Evolutionary conservation across 352 stramenopile species (phyloP).

Genomic region (Pythium periplocum): DNA sequence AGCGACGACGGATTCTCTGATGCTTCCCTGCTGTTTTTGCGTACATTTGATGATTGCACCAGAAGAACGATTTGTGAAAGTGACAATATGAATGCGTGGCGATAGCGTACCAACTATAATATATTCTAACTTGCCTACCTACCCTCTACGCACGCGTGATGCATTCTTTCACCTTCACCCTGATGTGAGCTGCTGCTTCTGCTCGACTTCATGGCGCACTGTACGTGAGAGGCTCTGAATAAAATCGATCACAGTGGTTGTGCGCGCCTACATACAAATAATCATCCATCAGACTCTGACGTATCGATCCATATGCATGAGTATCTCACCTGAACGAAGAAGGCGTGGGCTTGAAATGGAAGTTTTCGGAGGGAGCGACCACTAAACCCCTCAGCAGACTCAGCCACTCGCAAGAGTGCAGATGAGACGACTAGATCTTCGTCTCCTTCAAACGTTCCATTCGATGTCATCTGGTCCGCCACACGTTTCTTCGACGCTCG

Average conservation of each 20-base stretch:
- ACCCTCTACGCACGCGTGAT: too few relatives aligned
- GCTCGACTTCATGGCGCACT: not conserved
- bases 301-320: not conserved
- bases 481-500: slow-evolving; percentile 29
- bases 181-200: not conserved
- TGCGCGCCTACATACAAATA: not conserved
- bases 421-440: slow-evolving; percentile 23
- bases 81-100: too few relatives aligned
- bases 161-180: too few relatives aligned
- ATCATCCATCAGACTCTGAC: not conserved
- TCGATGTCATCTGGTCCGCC: slow-evolving; percentile 32
- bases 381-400: slow-evolving; percentile 59
- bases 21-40: not conserved
- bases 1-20: slow-evolving; percentile 14
- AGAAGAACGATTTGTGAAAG: too few relatives aligned
- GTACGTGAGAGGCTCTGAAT: not conserved
- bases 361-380: slow-evolving; percentile 78
- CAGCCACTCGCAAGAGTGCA: slow-evolving; percentile 31
- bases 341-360: slow-evolving; percentile 75
- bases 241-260: not conserved
- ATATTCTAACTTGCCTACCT: too few relatives aligned
- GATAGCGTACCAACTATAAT: too few relatives aligned
- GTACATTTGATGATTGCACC: too few relatives aligned
- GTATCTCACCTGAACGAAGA: slow-evolving; percentile 49
- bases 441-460: not conserved